phyloP scores from a whole-genome alignment of 192 early-diverging fungal species.

The Coemansia sp. region DNA sequence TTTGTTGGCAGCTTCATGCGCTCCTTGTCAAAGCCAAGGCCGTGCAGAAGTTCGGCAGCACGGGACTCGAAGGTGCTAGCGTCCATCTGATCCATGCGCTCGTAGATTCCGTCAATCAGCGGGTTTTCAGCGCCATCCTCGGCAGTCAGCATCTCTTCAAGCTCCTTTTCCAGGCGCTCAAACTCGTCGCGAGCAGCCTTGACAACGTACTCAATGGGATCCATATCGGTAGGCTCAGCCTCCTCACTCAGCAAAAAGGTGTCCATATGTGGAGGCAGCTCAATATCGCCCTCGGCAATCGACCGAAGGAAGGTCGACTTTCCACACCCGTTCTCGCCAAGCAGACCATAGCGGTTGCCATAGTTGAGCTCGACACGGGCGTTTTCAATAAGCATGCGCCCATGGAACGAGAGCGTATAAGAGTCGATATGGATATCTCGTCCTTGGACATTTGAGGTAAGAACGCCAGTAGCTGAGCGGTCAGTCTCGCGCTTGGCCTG shows the following conservation, averaged over 20 bases:
- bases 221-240: constrained; percentile 90
- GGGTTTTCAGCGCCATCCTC: constrained; percentile 83
- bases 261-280: constrained; percentile 96
- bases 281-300: constrained; percentile 89
- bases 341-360: constrained; percentile 94
- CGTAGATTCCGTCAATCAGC: constrained; percentile 90
- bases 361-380: constrained; percentile 97
- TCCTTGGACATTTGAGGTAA: constrained; percentile 85
- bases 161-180: constrained; percentile 85
- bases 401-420: constrained; percentile 91
- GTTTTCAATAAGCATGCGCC: constrained; percentile 91
- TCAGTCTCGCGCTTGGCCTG: constrained; percentile 60
- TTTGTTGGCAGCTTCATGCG: constrained; percentile 92
- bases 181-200: constrained; percentile 86
- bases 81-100: constrained; percentile 94
- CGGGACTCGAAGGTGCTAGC: constrained; percentile 91
- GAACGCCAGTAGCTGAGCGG: constrained; percentile 88
- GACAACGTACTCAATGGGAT: constrained; percentile 91
- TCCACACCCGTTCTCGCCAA: constrained; percentile 94
- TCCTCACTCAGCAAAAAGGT: constrained; percentile 95
- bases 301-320: constrained; percentile 95
- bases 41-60: constrained; percentile 86
- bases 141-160: constrained; percentile 84
- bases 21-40: constrained; percentile 87
- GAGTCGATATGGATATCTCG: constrained; percentile 96